Evolutionary conservation across 164 flowering plant species (phyloP), one percentile per base, ranked within the genome.

Genomic region (Sextonia rubra): DNA sequence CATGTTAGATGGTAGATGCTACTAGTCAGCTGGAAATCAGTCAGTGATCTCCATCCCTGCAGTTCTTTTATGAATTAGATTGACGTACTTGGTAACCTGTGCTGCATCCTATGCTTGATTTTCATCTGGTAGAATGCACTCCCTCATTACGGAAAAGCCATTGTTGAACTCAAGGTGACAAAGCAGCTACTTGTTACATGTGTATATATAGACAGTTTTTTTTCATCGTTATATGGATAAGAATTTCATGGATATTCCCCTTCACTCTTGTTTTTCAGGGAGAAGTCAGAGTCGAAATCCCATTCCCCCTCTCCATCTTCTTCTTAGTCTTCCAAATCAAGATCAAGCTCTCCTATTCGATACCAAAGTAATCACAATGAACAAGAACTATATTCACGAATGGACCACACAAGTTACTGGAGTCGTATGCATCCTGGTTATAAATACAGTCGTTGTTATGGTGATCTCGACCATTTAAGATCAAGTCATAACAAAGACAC

Each of bases 321-420:
- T 60, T 48, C 77, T 32, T 49, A 3, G n/a, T 76, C 75, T 52
- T 72, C 75, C 47, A 76, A 72, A 69, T 72, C 75, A 63, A 76
- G 47, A 48, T 71, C 74, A 30, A 30, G 26, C 44, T 76, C 79
- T 29, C 79, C 79, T 26, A 18, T 63, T 32, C 72, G 60, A 49
- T 25, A 68, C n/a, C 26, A 58, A 55, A 62, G 22, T 62, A 61
- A 68, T 22, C 60, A 44, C 74, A 44, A 17, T 32, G 78, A 76
- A 20, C 70, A 3, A 66, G 61, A 60, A 62, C 68, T 26, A 12
- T 69, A 76, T 64, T 72, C 79, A 24, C 72, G 64, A 30, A 76
- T 69, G 47, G 69, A 63, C 29, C 61, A 23, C 22, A 72, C 60
- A 23, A 48, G 44, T 52, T 69, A 49, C 64, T 24, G 69, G 64